Conservation (phyloP, 2,329 filamentous ascomycete species). For the Alternaria dauci region DNA sequence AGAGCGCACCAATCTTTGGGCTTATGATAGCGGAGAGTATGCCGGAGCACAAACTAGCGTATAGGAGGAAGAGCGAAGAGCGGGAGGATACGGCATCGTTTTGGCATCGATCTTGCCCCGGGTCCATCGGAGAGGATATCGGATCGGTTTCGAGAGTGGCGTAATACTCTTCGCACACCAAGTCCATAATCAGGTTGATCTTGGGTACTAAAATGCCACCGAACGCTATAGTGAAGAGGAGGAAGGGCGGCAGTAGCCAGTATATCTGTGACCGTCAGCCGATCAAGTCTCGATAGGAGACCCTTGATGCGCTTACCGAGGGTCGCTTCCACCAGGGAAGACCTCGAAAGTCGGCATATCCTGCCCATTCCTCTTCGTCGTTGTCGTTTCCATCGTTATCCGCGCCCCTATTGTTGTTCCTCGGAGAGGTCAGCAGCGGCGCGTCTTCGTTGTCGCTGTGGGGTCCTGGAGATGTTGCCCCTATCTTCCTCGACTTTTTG, state of each 20-base stretch:
- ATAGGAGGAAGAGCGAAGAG: slow-evolving; percentile 80
- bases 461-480: slow-evolving; percentile 19
- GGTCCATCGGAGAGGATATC: slow-evolving; percentile 50
- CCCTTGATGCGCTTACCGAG: slow-evolving; percentile 52
- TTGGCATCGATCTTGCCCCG: slow-evolving; percentile 71
- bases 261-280: slow-evolving; percentile 63
- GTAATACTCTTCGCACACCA: slow-evolving; percentile 86
- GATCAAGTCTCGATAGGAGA: background rate
- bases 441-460: slow-evolving; percentile 37
- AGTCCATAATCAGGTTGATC: slow-evolving; percentile 82
- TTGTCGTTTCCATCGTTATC: slow-evolving; percentile 16
- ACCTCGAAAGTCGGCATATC: slow-evolving; percentile 50
- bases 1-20: slow-evolving; percentile 83
- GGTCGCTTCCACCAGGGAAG: slow-evolving; percentile 61
- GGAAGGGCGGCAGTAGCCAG: slow-evolving; percentile 84
- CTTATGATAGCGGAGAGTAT: slow-evolving; percentile 80
- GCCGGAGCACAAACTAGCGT: slow-evolving; percentile 77
- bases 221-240: slow-evolving; percentile 84
- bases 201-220: slow-evolving; percentile 87
- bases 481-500: slow-evolving; percentile 27
- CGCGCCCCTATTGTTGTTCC: slow-evolving; percentile 21
- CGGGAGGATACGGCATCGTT: slow-evolving; percentile 79
- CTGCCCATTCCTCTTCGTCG: slow-evolving; percentile 42
- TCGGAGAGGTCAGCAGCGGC: slow-evolving; percentile 35
- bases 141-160: slow-evolving; percentile 60